These are phyloP conservation scores for Cercophora newfieldiana DNA, from an alignment of 495 filamentous ascomycete species.

Conservation along the genomic window DNA sequence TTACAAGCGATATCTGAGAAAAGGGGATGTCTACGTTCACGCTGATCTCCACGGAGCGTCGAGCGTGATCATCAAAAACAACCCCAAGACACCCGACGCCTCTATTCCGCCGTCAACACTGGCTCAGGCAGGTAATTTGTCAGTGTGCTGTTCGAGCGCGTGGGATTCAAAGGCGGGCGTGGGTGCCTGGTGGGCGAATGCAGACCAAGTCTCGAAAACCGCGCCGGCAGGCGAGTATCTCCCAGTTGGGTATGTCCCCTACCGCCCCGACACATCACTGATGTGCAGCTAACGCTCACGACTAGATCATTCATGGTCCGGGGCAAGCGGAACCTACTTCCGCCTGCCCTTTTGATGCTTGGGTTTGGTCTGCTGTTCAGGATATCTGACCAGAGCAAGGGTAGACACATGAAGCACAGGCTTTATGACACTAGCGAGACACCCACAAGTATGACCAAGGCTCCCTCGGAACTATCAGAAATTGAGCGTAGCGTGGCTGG, in stretches of 20 bases:
- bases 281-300: background rate
- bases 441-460: constrained; percentile 5
- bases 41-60: constrained; percentile 86
- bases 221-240: constrained; percentile 77
- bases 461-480: constrained; percentile 1
- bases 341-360: constrained; percentile 82
- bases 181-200: constrained; percentile 91
- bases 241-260: constrained; percentile 51
- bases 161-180: constrained; percentile 97
- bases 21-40: constrained; percentile 88
- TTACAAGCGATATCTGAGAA: constrained; percentile 79
- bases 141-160: constrained; percentile 78
- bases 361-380: constrained; percentile 86
- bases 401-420: constrained; percentile 73
- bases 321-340: constrained; percentile 87
- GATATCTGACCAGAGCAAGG: constrained; percentile 85
- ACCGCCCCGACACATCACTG: background rate
- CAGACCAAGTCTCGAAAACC: constrained; percentile 84
- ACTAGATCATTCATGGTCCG: constrained; percentile 65
- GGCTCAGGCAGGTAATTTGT: constrained; percentile 82
- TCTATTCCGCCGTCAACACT: constrained; percentile 90
- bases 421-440: constrained; percentile 47
- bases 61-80: constrained; percentile 84
- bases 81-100: constrained; percentile 66
- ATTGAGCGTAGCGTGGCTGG: background rate